Evolutionary conservation across 176 grass and related monocot species (phyloP).

Genomic region (barley (Hordeum vulgare)): MorexV3_pseudomolecules_assembly NC_058520.1:390742050-390742549

Average conservation of each 20-base stretch:
- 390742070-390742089: conserved; percentile 68
- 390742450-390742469: background rate
- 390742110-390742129: conserved; percentile 82
- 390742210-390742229: background rate
- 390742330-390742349: conserved; percentile 65
- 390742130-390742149: conserved; percentile 87
- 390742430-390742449: background rate
- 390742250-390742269: conserved; percentile 51
- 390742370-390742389: conserved; percentile 20
- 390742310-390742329: conserved; percentile 42
- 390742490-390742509: background rate
- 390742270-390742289: conserved; percentile 32
- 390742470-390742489: background rate
- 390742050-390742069: conserved; percentile 65
- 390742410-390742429: background rate
- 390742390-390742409: background rate
- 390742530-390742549: background rate
- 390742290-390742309: conserved; percentile 21
- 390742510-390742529: background rate
- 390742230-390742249: conserved; percentile 74
- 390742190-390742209: background rate
- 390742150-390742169: conserved; percentile 40
- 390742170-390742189: background rate
- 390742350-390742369: conserved; percentile 66
- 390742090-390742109: conserved; percentile 78